Evolutionary conservation across 129 eudicot species (phyloP).

Genomic region (Smallanthus sonchifolius): DNA sequence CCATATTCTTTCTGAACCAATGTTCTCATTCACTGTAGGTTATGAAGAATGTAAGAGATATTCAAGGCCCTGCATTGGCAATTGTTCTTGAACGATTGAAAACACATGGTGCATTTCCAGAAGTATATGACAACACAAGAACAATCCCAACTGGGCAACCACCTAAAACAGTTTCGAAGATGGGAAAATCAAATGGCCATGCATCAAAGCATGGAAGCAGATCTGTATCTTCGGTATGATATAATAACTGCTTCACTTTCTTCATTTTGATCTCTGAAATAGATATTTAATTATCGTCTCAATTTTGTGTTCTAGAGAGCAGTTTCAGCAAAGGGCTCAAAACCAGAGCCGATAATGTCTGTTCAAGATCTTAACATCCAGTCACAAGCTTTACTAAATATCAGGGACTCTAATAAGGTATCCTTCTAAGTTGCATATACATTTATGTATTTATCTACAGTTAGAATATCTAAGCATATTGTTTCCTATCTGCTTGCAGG

Average conservation of each 20-base stretch:
- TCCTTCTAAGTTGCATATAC: background rate
- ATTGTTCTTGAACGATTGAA: constrained; percentile 85
- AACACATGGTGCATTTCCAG: constrained; percentile 68
- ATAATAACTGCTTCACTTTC: background rate
- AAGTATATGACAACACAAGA: constrained; percentile 45
- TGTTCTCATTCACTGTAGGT: constrained; percentile 43
- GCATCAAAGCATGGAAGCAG: constrained; percentile 62
- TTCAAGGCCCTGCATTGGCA: constrained; percentile 94
- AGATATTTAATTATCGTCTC: constrained; percentile 11
- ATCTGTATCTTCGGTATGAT: constrained; percentile 68
- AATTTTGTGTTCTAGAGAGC: constrained; percentile 45
- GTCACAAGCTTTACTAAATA: constrained; percentile 76
- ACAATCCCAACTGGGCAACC: constrained; percentile 42
- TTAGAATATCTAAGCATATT: background rate
- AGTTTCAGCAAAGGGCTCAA: constrained; percentile 57
- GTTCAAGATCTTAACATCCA: constrained; percentile 83
- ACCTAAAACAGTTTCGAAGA: constrained; percentile 49
- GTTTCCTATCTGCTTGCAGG: constrained; percentile 48
- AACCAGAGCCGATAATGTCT: constrained; percentile 73
- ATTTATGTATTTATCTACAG: background rate
- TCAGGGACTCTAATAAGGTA: constrained; percentile 96
- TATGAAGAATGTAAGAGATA: constrained; percentile 76
- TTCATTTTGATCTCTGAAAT: background rate
- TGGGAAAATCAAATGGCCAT: constrained; percentile 57
- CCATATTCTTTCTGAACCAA: background rate